These are phyloP conservation scores for Flagelloscypha sp. DNA, from an alignment of 768 basidiomycete genomes.

Conservation along the genomic window DNA sequence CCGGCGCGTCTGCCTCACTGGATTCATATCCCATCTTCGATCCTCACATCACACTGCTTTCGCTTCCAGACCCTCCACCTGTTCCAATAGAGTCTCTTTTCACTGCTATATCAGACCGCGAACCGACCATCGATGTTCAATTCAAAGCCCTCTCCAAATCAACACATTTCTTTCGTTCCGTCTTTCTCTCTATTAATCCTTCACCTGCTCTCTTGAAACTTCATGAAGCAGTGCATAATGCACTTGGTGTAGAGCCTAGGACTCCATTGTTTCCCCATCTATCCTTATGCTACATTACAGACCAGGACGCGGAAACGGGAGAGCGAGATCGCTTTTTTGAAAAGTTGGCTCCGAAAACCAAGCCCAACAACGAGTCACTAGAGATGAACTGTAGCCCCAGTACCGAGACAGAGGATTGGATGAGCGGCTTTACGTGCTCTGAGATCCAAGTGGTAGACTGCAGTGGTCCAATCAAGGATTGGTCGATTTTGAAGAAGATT, in stretches of 20 bases:
- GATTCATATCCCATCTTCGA: conserved; percentile 52
- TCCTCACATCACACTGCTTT: conserved; percentile 67
- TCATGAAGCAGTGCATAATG: conserved; percentile 37
- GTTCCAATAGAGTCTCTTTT: conserved; percentile 26
- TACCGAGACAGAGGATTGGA: conserved; percentile 20
- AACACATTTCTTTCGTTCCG: conserved; percentile 62
- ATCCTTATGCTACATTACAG: conserved; percentile 65
- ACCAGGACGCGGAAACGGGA: conserved; percentile 45
- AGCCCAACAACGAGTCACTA: conserved; percentile 16
- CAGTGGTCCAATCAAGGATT: conserved; percentile 50
- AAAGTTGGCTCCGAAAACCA: conserved; percentile 29
- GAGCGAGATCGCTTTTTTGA: conserved; percentile 44
- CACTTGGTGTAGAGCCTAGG: conserved; percentile 28
- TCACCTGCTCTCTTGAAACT: conserved; percentile 38
- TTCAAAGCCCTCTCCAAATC: conserved; percentile 53
- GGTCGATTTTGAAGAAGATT: conserved; percentile 42
- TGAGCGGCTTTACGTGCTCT: conserved; percentile 33
- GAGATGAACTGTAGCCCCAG: conserved; percentile 23
- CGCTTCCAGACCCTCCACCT: conserved; percentile 23
- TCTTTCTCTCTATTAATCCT: conserved; percentile 45
- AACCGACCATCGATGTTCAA: conserved; percentile 27
- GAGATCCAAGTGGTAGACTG: conserved; percentile 58
- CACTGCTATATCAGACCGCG: conserved; percentile 27
- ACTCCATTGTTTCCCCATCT: conserved; percentile 64
- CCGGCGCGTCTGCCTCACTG: conserved; percentile 15